These are phyloP conservation scores for Suhomyces panamericanus DNA, from an alignment of 1,139 yeast genomes.

Conservation along the genomic window DNA sequence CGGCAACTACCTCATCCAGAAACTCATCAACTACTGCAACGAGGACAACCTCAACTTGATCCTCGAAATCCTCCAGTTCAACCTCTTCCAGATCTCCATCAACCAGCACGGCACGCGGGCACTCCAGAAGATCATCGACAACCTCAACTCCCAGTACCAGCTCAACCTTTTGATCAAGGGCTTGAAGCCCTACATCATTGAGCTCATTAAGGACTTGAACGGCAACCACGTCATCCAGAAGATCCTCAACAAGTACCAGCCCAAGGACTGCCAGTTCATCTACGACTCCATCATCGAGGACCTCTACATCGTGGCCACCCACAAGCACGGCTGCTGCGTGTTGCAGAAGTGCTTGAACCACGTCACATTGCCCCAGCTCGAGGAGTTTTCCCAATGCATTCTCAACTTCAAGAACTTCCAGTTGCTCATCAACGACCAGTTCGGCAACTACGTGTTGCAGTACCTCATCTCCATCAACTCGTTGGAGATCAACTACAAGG, in stretches of 20 bases:
- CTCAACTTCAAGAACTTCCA: slow-evolving; percentile 37
- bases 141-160: slow-evolving; percentile 38
- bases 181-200: slow-evolving; percentile 51
- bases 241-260: slow-evolving; percentile 42
- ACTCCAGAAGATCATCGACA: slow-evolving; percentile 46
- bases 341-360: slow-evolving; percentile 49
- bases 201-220: slow-evolving; percentile 46
- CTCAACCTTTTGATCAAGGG: slow-evolving; percentile 50
- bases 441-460: slow-evolving; percentile 51
- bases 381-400: slow-evolving; percentile 38
- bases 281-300: slow-evolving; percentile 42
- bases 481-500: slow-evolving; percentile 35
- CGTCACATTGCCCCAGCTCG: slow-evolving; percentile 40
- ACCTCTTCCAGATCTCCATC: slow-evolving; percentile 47
- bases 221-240: slow-evolving; percentile 53
- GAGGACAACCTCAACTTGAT: slow-evolving; percentile 40
- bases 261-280: slow-evolving; percentile 44
- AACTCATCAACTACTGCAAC: slow-evolving; percentile 35
- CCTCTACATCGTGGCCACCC: slow-evolving; percentile 46
- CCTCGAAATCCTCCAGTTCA: slow-evolving; percentile 40
- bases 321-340: slow-evolving; percentile 53
- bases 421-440: slow-evolving; percentile 42
- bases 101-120: slow-evolving; percentile 51
- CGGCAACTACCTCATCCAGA: slow-evolving; percentile 31
- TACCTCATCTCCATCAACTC: slow-evolving; percentile 45